Conservation (phyloP, 2,329 filamentous ascomycete genomes). For the Hypoxylon sp. region DNA sequence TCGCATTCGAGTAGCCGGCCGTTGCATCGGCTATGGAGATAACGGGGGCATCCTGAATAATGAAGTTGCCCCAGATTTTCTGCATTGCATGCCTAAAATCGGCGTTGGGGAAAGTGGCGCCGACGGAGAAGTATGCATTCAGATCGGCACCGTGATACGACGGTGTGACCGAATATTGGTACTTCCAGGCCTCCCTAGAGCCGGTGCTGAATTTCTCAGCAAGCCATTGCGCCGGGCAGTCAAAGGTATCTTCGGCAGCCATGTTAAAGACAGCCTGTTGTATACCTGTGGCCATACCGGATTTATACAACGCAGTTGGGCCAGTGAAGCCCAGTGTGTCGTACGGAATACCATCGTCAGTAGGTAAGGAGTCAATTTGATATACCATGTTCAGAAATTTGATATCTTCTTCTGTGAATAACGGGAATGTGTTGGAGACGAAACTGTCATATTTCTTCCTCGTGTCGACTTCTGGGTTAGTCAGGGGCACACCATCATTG, state of each 20-base stretch:
- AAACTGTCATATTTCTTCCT: slow-evolving; percentile 48
- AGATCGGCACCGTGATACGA: slow-evolving; percentile 56
- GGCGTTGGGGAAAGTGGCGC: slow-evolving; percentile 48
- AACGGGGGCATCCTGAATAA: slow-evolving; percentile 58
- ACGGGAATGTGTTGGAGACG: slow-evolving; percentile 49
- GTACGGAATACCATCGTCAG: slow-evolving; percentile 47
- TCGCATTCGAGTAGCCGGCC: slow-evolving; percentile 53
- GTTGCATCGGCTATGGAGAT: slow-evolving; percentile 54
- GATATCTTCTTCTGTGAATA: slow-evolving; percentile 41
- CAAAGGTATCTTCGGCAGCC: slow-evolving; percentile 64
- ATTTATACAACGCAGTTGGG: slow-evolving; percentile 63
- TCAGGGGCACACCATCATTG: slow-evolving; percentile 54
- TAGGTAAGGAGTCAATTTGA: slow-evolving; percentile 36
- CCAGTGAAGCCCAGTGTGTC: slow-evolving; percentile 57
- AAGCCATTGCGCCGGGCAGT: slow-evolving; percentile 66
- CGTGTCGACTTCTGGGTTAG: slow-evolving; percentile 50
- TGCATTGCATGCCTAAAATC: slow-evolving; percentile 58
- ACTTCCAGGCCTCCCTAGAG: slow-evolving; percentile 57
- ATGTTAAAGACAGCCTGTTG: slow-evolving; percentile 65
- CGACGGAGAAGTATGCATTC: slow-evolving; percentile 54
- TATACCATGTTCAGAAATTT: slow-evolving; percentile 43
- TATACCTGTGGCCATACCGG: slow-evolving; percentile 61
- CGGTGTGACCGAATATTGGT: slow-evolving; percentile 59
- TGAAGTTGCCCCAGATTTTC: slow-evolving; percentile 61
- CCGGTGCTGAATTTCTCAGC: slow-evolving; percentile 59